phyloP scores from a whole-genome alignment of 129 eudicot genomes.

The Apium graveolens region DNA sequence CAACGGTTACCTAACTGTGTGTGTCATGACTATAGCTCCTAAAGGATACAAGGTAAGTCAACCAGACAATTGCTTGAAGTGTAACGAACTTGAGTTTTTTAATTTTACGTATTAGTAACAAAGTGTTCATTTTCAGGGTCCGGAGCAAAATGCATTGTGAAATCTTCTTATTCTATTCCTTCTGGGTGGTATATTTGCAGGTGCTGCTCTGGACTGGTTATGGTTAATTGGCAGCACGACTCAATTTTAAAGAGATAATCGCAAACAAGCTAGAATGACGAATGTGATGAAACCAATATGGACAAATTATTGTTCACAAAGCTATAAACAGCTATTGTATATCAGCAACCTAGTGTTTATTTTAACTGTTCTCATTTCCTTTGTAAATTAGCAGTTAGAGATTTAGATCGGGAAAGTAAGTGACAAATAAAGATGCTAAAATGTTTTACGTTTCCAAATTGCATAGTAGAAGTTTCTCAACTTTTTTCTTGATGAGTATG shows the following conservation, averaged over 20 bases:
- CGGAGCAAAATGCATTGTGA: conserved; percentile 78
- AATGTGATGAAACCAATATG: too few relatives aligned
- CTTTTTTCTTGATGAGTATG: too few relatives aligned
- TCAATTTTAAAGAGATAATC: background rate
- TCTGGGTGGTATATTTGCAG: conserved; percentile 51
- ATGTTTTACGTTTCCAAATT: too few relatives aligned
- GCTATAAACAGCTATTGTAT: too few relatives aligned
- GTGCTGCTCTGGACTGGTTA: conserved; percentile 70
- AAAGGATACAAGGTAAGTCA: conserved; percentile 58
- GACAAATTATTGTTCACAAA: too few relatives aligned
- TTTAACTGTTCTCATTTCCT: too few relatives aligned
- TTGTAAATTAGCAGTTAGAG: too few relatives aligned
- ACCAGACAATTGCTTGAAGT: background rate
- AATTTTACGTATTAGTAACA: background rate
- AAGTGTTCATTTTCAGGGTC: conserved; percentile 35
- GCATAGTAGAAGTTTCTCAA: too few relatives aligned
- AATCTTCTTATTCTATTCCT: conserved; percentile 52
- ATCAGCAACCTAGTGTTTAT: too few relatives aligned
- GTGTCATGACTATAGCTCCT: conserved; percentile 56
- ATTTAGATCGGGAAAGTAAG: too few relatives aligned
- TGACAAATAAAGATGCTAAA: too few relatives aligned
- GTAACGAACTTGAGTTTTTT: background rate
- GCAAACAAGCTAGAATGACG: background rate
- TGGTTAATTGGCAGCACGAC: conserved; percentile 44
- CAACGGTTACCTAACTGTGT: conserved; percentile 68